Evolutionary conservation across 129 eudicot species (phyloP), one percentile per base, ranked within the genome.

Genomic region (Flaveria linearis): DNA sequence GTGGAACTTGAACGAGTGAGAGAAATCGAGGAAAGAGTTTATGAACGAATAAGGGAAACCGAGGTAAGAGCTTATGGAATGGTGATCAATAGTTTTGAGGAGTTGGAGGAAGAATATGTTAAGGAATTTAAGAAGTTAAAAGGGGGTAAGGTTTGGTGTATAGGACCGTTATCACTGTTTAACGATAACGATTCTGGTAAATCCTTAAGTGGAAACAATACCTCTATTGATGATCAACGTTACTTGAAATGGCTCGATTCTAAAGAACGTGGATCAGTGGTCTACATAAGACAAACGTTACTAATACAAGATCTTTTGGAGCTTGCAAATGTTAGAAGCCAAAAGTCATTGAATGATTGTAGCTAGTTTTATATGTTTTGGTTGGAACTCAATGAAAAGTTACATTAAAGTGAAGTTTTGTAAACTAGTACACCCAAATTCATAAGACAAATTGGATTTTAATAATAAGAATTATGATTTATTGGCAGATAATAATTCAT

Each of bases 141-240:
- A 80, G 73, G 83, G 5, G 82, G 46, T 12, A 85, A 78, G 3
- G 84, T 86, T 22, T 92, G 91, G 93, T 86, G 92, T 75, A 8
- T 92, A 63, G 98, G 96, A 3, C 98, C 93, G 1, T 82, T 89
- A 22, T 92, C 96, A 0, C 73, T 92, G 1, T 84, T 68, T 56
- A 82, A 76, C 69, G 77, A 52, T 3, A 80, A 80, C 0, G 43
- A 26, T 20, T 60, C 17, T 7, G 85, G 87, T n/a, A 75, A 28
- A 28, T 28, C 33, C 33, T 28, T 28, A 28, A 28, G 33, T 2
- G 33, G 33, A 28, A 28, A 28, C 33, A 28, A 28, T 28, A 28
- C 33, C 33, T 28, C 4, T 61, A 14, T 73, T 3, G 81, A 73
- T 11, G 77, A 82, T 11, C 52, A 86, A 1, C 30, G 53, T 3